Percentiles rank a stretch among this genome's conserved stretches.
phyloP scores from a whole-genome alignment of 2,329 filamentous ascomycete species.

The Penicillium sp. region DNA sequence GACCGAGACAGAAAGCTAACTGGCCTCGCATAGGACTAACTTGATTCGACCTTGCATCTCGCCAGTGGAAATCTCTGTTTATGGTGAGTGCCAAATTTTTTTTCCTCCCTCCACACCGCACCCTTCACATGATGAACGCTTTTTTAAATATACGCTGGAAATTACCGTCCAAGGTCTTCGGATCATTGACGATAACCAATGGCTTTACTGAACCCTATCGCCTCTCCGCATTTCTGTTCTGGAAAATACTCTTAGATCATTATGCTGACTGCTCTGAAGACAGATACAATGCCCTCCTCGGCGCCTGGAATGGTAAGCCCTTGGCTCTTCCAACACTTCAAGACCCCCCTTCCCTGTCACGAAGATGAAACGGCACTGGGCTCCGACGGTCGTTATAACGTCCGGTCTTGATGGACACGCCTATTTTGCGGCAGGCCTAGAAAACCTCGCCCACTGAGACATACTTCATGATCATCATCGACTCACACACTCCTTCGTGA shows the following conservation, averaged over 20 bases:
- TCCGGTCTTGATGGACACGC: slow-evolving; percentile 80
- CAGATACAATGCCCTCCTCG: slow-evolving; percentile 10
- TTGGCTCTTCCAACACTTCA: slow-evolving; percentile 1
- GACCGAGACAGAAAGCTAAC: slow-evolving; percentile 26
- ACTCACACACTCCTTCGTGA: slow-evolving; percentile 24
- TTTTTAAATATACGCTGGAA: slow-evolving; percentile 76
- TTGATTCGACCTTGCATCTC: background rate
- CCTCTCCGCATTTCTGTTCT: slow-evolving; percentile 21
- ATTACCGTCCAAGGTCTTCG: slow-evolving; percentile 86
- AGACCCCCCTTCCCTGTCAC: slow-evolving; percentile 23
- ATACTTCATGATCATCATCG: slow-evolving; percentile 22
- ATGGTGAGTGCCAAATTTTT: slow-evolving; percentile 29
- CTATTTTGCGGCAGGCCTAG: slow-evolving; percentile 94
- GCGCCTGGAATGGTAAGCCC: slow-evolving; percentile 30
- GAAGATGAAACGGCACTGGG: slow-evolving; percentile 78
- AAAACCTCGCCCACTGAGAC: slow-evolving; percentile 99
- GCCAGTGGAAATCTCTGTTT: background rate
- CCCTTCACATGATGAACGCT: slow-evolving; percentile 62
- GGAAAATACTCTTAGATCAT: slow-evolving; percentile 6
- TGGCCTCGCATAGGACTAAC: slow-evolving; percentile 21
- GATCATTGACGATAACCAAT: slow-evolving; percentile 77
- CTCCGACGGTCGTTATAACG: slow-evolving; percentile 72
- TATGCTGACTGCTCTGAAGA: slow-evolving; percentile 27
- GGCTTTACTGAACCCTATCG: slow-evolving; percentile 75
- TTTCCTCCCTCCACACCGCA: slow-evolving; percentile 36